Conservation (phyloP, 345 rosid species). For the Diplotaxis tenuifolia region DNA sequence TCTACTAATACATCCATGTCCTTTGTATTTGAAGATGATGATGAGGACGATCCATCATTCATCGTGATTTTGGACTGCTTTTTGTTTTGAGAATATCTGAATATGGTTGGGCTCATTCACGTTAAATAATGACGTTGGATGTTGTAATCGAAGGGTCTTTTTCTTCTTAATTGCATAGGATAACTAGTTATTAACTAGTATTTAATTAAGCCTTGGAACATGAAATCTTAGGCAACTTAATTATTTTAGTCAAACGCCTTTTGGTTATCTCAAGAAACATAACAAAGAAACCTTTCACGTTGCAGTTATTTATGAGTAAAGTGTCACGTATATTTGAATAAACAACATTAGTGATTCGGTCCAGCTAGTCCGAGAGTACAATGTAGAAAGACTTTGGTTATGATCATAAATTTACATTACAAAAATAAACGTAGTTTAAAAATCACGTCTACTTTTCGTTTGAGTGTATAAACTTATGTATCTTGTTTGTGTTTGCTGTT, state of each 20-base stretch:
- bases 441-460: too few relatives aligned
- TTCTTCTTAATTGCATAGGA: neutral
- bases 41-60: too few relatives aligned
- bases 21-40: slow-evolving; percentile 17
- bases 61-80: neutral
- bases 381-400: neutral
- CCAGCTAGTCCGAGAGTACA: neutral
- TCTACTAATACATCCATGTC: slow-evolving; percentile 27
- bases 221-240: slow-evolving; percentile 18
- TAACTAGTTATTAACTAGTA: neutral
- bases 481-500: slow-evolving; percentile 47
- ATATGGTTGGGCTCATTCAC: neutral
- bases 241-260: slow-evolving; percentile 13
- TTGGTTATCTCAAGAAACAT: slow-evolving; percentile 9
- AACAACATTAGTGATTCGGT: neutral
- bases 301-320: neutral
- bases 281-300: slow-evolving; percentile 13
- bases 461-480: slow-evolving; percentile 2
- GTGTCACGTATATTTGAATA: neutral
- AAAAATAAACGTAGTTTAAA: neutral
- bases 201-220: slow-evolving; percentile 25
- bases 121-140: slow-evolving; percentile 14
- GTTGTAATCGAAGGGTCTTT: slow-evolving; percentile 8
- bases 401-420: neutral
- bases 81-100: neutral